These are phyloP conservation scores for Catharanthus roseus DNA, from an alignment of 257 asterid species.

Conservation along the genomic window DNA sequence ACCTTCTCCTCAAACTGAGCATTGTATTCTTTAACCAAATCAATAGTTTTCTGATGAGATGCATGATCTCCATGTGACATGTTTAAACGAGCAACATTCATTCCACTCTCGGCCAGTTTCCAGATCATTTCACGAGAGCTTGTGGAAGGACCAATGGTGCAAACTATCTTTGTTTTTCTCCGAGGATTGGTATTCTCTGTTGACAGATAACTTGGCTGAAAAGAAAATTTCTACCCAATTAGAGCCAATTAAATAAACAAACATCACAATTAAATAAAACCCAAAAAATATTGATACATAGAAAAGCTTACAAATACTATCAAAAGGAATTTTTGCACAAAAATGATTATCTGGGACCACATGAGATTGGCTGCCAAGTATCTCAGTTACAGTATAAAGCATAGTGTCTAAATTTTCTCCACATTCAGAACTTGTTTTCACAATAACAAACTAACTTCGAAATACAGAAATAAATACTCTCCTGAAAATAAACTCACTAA, in stretches of 20 bases:
- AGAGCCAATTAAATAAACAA: constrained; percentile 4
- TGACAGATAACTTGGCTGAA: constrained; percentile 31
- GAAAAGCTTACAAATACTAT: no score
- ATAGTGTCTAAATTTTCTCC: no score
- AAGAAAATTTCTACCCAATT: constrained; percentile 8
- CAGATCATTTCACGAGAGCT: constrained; percentile 97
- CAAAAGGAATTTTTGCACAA: no score
- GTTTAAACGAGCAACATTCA: constrained; percentile 95
- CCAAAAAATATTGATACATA: background rate
- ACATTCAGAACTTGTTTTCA: no score
- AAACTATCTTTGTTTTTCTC: constrained; percentile 87
- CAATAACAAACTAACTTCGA: no score
- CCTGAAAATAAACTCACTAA: no score
- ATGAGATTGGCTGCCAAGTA: no score
- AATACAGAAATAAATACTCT: no score
- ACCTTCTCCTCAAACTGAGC: constrained; percentile 78
- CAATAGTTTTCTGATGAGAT: constrained; percentile 89
- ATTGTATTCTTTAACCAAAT: constrained; percentile 89
- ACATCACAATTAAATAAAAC: background rate
- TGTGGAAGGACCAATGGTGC: constrained; percentile 95
- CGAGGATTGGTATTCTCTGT: constrained; percentile 32
- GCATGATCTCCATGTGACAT: constrained; percentile 99
- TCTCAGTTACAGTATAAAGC: no score
- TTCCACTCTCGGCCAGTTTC: constrained; percentile 95
- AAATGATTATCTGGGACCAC: no score